Conservation (phyloP, 495 filamentous ascomycete genomes). For the Hypoxylon rickii region DNA sequence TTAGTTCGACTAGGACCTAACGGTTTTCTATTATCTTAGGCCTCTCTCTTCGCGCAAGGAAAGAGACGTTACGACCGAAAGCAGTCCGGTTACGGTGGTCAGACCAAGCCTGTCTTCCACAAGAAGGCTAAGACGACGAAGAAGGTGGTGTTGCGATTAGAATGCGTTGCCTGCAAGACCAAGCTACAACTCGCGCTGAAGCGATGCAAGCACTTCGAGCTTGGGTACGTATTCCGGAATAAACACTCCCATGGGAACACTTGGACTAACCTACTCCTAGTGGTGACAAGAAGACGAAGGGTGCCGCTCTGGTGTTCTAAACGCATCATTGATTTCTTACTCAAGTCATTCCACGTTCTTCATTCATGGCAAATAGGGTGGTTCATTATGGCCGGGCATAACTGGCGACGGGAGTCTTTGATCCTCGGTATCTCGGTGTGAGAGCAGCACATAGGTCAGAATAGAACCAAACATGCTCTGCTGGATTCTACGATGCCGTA, state of each 20-base stretch:
- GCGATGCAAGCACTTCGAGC: slow-evolving; percentile 99
- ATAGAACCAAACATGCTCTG: slow-evolving; percentile 35
- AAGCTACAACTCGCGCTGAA: slow-evolving; percentile 98
- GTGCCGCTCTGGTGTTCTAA: slow-evolving; percentile 99
- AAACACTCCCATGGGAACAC: background rate
- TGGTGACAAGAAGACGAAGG: slow-evolving; percentile 99
- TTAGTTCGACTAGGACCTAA: too few relatives aligned
- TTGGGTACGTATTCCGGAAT: slow-evolving; percentile 71
- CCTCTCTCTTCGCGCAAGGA: slow-evolving; percentile 91
- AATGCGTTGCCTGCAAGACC: slow-evolving; percentile 95
- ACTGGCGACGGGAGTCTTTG: slow-evolving; percentile 37
- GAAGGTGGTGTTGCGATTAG: slow-evolving; percentile 97
- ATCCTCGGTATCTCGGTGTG: slow-evolving; percentile 33
- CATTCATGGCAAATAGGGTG: slow-evolving; percentile 35
- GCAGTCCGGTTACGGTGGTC: slow-evolving; percentile 99
- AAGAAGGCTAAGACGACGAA: slow-evolving; percentile 99
- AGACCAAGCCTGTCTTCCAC: slow-evolving; percentile 90
- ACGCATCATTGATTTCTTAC: slow-evolving; percentile 34
- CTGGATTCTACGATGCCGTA: slow-evolving; percentile 8
- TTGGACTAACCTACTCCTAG: slow-evolving; percentile 52
- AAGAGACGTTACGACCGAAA: slow-evolving; percentile 99
- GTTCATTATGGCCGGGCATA: slow-evolving; percentile 35
- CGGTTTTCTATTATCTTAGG: slow-evolving; percentile 22
- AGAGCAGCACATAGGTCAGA: slow-evolving; percentile 33
- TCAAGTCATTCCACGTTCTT: slow-evolving; percentile 31